These are phyloP conservation scores for Artomyces pyxidatus DNA, from an alignment of 768 basidiomycete species.

Conservation along the genomic window DNA sequence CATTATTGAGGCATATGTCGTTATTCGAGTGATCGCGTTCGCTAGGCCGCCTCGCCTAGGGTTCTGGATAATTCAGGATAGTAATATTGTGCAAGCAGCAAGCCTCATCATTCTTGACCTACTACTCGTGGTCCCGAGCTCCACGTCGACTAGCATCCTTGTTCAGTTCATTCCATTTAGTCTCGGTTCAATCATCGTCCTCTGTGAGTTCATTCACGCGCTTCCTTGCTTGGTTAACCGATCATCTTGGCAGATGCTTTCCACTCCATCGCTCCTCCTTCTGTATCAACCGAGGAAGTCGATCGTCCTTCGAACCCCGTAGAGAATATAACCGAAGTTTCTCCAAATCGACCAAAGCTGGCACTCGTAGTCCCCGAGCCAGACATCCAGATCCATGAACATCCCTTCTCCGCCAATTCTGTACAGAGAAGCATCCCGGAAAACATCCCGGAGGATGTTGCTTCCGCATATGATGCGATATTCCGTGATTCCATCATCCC, in stretches of 20 bases:
- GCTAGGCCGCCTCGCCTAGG: slow-evolving; percentile 21
- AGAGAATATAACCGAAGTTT: background rate
- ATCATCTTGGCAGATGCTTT: slow-evolving; percentile 16
- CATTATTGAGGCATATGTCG: slow-evolving; percentile 30
- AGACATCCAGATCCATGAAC: too few relatives aligned
- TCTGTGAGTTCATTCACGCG: slow-evolving; percentile 26
- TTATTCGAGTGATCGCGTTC: slow-evolving; percentile 25
- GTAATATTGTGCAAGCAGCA: slow-evolving; percentile 25
- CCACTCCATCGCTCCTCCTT: too few relatives aligned
- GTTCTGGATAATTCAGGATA: slow-evolving; percentile 20
- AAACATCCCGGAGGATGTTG: too few relatives aligned
- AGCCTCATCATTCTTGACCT: slow-evolving; percentile 37
- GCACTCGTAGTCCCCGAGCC: background rate
- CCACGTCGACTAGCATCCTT: slow-evolving; percentile 26
- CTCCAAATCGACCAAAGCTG: background rate
- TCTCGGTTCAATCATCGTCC: slow-evolving; percentile 32
- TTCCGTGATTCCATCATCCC: background rate
- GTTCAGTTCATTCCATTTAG: slow-evolving; percentile 35
- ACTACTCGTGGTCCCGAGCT: slow-evolving; percentile 31
- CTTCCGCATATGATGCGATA: background rate
- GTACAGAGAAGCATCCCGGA: too few relatives aligned
- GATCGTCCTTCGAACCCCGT: too few relatives aligned
- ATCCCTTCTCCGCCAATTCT: too few relatives aligned
- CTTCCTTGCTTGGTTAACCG: background rate
- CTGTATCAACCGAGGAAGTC: too few relatives aligned